phyloP scores from a whole-genome alignment of 2,329 filamentous ascomycete genomes.

The Fusarium pseudoanthophilum region DNA sequence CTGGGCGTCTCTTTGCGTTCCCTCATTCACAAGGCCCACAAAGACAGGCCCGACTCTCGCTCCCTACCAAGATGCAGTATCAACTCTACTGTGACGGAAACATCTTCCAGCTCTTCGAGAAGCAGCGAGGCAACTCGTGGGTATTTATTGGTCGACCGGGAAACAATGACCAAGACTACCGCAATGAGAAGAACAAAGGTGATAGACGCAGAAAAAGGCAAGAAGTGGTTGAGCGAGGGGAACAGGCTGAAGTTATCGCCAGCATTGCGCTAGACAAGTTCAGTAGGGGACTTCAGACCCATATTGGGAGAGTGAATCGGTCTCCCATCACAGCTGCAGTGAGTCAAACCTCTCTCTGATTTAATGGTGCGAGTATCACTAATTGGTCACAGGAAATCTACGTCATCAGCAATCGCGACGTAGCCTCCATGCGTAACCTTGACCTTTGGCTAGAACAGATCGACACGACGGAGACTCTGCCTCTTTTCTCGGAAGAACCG shows the following conservation, averaged over 20 bases:
- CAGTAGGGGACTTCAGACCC: not conserved
- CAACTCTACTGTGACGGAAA: not conserved
- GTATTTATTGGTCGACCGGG: not conserved
- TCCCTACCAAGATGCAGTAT: conserved; percentile 2
- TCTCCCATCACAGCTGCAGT: not conserved
- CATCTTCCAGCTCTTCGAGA: not conserved
- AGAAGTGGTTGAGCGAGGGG: not conserved
- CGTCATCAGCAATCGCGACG: conserved; percentile 6
- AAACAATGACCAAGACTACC: not conserved
- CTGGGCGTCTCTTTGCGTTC: not conserved
- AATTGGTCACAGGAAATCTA: not conserved
- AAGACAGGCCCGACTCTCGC: not conserved
- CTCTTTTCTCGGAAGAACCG: not conserved
- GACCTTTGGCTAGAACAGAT: conserved; percentile 4
- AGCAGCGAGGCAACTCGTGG: not conserved
- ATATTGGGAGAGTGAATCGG: not conserved
- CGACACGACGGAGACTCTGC: not conserved
- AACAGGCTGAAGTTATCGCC: not conserved
- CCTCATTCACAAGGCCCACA: not conserved
- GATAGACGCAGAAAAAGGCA: not conserved
- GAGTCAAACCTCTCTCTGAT: accelerated
- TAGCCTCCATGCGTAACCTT: not conserved
- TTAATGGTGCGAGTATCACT: accelerated
- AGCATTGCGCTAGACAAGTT: not conserved
- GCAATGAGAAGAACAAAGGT: not conserved